Evolutionary conservation across 2,329 filamentous ascomycete genomes (phyloP), one percentile per base, ranked within the genome.

Genomic region (Fusarium nygamai): DNA sequence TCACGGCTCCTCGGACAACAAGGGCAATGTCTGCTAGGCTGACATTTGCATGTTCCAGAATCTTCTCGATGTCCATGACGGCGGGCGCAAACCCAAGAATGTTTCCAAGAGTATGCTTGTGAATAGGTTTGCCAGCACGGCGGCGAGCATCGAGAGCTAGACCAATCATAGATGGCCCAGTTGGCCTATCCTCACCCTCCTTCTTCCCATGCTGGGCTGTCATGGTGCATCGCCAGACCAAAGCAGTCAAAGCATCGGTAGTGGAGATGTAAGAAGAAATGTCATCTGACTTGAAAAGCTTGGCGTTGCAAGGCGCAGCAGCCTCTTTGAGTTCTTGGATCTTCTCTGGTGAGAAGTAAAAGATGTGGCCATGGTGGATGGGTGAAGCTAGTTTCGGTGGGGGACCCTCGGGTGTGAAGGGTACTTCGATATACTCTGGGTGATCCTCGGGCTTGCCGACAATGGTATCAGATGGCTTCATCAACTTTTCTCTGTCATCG

Each of bases 221-320:
- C 56, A 69, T 69, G 1, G 66, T 69, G 38, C 66, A 69, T 0
- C 66, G 64, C 66, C 66, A 69, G 7, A 69, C 44, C 9, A 69
- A n/a, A 2, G 66, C 66, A 8, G 66, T 63, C 17, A 69, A n/a
- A 6, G 66, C 66, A 41, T 69, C 66, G 19, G 53, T 69, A 5
- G 66, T 69, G 0, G 66, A 69, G 8, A 69, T 63, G 22, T 36
- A 69, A 3, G 57, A n/a, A 4, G 66, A 41, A 11, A 34, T 31
- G 6, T 51, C 38, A 2, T 64, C 27, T 0, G 48, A 24, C 17
- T 41, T 50, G 33, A 63, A 34, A 20, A 56, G 20, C 27, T 64
- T 69, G 1, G 57, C 48, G 3, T 69, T 63, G 2, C 31, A 1
- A 17, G 66, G 66, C 1, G 64, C 27, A 1, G 57, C 43, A 8